Percentiles rank a stretch among this genome's conserved stretches.
Evolutionary conservation across 139 green algal species (phyloP).

Genomic region (Edaphochlamys debaryana): DNA sequence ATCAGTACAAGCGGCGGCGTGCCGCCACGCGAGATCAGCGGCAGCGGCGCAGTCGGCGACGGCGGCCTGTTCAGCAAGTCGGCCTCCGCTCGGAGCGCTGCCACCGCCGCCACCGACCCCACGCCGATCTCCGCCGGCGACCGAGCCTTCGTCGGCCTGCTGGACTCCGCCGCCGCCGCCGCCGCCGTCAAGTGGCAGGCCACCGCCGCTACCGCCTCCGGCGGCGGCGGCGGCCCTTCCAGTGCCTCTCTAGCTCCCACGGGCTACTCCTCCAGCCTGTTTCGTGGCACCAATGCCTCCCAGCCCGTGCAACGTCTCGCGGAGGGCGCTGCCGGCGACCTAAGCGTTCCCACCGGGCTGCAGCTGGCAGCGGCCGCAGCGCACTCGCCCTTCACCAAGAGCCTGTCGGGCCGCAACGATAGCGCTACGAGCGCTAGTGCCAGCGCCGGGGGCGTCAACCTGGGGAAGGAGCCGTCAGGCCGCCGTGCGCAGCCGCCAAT

Average conservation of each 20-base stretch:
- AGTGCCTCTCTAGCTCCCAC: too few relatives aligned
- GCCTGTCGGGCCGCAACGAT: slow-evolving; percentile 53
- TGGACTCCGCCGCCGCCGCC: not conserved
- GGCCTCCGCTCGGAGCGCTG: not conserved
- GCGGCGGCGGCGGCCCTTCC: too few relatives aligned
- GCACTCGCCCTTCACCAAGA: slow-evolving; percentile 55
- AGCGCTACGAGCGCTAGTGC: not conserved
- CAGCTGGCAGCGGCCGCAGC: not conserved
- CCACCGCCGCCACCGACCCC: not conserved
- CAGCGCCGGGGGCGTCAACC: too few relatives aligned
- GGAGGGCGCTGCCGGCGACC: too few relatives aligned
- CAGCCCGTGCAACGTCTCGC: too few relatives aligned
- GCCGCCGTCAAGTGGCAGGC: not conserved
- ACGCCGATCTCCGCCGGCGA: not conserved
- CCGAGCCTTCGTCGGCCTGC: not conserved
- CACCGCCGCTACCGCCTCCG: not conserved
- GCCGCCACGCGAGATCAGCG: too few relatives aligned
- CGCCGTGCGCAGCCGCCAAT: too few relatives aligned
- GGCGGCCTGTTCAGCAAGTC: not conserved
- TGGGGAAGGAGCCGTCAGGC: too few relatives aligned
- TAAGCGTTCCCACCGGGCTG: too few relatives aligned
- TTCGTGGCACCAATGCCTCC: too few relatives aligned
- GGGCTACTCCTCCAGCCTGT: too few relatives aligned
- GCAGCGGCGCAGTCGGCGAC: not conserved
- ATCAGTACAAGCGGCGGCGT: too few relatives aligned